phyloP scores from a whole-genome alignment of 805 yeast genomes.

The Metschnikowia kofuensis region DNA sequence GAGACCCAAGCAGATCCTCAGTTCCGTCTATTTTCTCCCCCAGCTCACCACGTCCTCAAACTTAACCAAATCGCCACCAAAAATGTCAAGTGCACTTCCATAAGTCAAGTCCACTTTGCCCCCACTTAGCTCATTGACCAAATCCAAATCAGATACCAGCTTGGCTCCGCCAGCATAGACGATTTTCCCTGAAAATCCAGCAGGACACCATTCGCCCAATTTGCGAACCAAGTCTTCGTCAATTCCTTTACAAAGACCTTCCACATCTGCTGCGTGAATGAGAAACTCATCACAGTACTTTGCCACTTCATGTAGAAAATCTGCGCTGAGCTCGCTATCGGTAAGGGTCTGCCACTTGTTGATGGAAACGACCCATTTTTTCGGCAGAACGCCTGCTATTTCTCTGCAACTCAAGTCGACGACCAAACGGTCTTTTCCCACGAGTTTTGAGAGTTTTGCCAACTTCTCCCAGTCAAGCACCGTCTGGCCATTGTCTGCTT shows the following conservation, averaged over 20 bases:
- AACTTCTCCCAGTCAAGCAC: conserved; percentile 50
- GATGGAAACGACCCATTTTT: conserved; percentile 89
- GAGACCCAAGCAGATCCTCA: background rate
- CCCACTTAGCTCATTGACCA: conserved; percentile 63
- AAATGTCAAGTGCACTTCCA: conserved; percentile 91
- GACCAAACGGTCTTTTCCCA: conserved; percentile 69
- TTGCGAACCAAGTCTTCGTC: conserved; percentile 72
- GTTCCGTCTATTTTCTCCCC: conserved; percentile 43
- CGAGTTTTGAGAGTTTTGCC: conserved; percentile 42
- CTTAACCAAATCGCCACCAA: conserved; percentile 82
- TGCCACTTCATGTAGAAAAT: conserved; percentile 53
- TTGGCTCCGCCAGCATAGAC: conserved; percentile 98
- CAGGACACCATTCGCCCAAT: conserved; percentile 74
- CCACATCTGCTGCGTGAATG: conserved; percentile 98
- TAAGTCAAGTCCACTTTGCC: conserved; percentile 90
- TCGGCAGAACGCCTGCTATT: conserved; percentile 21
- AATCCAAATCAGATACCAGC: conserved; percentile 60
- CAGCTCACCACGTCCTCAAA: conserved; percentile 74
- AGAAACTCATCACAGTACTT: conserved; percentile 80
- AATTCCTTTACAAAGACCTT: conserved; percentile 91
- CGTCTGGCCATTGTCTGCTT: conserved; percentile 42
- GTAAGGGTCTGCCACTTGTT: conserved; percentile 96
- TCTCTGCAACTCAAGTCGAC: conserved; percentile 85
- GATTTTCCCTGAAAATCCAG: conserved; percentile 55
- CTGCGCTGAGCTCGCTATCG: conserved; percentile 49